Evolutionary conservation across 345 rosid genomes (phyloP).

Genomic region (Trapa bicornis): DNA sequence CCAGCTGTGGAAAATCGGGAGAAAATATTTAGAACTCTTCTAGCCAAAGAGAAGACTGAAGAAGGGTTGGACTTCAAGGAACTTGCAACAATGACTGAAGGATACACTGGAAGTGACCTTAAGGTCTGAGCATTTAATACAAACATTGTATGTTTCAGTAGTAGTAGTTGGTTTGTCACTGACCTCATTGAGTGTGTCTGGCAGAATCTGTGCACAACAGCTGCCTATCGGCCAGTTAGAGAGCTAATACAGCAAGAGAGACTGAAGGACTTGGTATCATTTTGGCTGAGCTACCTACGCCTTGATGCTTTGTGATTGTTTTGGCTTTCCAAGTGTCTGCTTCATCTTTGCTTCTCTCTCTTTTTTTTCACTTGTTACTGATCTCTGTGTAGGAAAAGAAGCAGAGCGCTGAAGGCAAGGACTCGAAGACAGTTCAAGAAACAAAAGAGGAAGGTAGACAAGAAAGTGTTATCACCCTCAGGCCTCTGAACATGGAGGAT

Average conservation of each 20-base stretch:
- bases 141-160: slow-evolving; percentile 2
- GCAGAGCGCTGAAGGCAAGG: slow-evolving; percentile 18
- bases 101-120: slow-evolving; percentile 77
- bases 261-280: slow-evolving; percentile 42
- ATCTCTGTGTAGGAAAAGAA: slow-evolving; percentile 37
- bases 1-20: slow-evolving; percentile 63
- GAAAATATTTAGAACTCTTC: slow-evolving; percentile 48
- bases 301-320: neutral
- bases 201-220: slow-evolving; percentile 84
- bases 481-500: slow-evolving; percentile 68
- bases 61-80: slow-evolving; percentile 58
- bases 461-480: slow-evolving; percentile 44
- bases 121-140: slow-evolving; percentile 30
- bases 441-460: slow-evolving; percentile 28
- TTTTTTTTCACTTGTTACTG: neutral
- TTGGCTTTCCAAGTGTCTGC: neutral
- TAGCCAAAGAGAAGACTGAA: slow-evolving; percentile 59
- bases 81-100: slow-evolving; percentile 69
- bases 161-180: neutral
- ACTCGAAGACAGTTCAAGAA: slow-evolving; percentile 1
- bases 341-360: neutral
- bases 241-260: slow-evolving; percentile 76
- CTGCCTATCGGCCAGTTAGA: slow-evolving; percentile 77
- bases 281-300: neutral
- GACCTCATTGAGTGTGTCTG: neutral